Percentiles rank a stretch among this genome's conserved stretches.
phyloP scores from a whole-genome alignment of 2,329 filamentous ascomycete species.

The Penicillium sp. region DNA sequence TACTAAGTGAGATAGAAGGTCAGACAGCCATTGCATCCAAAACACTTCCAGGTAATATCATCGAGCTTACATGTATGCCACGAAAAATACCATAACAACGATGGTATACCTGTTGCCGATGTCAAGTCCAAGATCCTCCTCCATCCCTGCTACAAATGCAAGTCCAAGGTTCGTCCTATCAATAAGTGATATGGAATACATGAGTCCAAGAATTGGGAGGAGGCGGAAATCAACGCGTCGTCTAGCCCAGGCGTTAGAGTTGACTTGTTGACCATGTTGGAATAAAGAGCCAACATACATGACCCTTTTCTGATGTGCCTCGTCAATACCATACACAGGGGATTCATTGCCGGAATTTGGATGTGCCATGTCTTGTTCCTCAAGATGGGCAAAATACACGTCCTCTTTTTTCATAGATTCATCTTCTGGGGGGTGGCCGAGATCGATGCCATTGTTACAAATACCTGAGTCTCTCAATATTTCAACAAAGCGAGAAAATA shows the following conservation, averaged over 20 bases:
- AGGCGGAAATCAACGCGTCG: slow-evolving; percentile 34
- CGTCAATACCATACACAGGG: neutral
- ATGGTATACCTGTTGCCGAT: slow-evolving; percentile 29
- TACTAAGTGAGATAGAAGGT: neutral
- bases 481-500: neutral
- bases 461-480: neutral
- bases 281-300: neutral
- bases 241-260: neutral
- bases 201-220: slow-evolving; percentile 40
- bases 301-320: neutral
- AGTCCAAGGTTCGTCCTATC: slow-evolving; percentile 42
- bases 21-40: neutral
- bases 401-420: neutral
- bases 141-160: slow-evolving; percentile 29
- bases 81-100: slow-evolving; percentile 30
- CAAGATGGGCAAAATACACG: neutral
- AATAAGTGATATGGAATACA: slow-evolving; percentile 41
- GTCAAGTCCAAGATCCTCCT: slow-evolving; percentile 24
- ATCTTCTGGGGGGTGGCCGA: neutral
- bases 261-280: neutral
- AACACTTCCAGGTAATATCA: neutral
- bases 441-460: neutral
- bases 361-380: neutral
- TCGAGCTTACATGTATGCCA: slow-evolving; percentile 24
- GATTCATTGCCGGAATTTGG: neutral